Evolutionary conservation across 495 filamentous ascomycete genomes (phyloP), one percentile per base, ranked within the genome.

Genomic region (Penicillium salamii): DNA sequence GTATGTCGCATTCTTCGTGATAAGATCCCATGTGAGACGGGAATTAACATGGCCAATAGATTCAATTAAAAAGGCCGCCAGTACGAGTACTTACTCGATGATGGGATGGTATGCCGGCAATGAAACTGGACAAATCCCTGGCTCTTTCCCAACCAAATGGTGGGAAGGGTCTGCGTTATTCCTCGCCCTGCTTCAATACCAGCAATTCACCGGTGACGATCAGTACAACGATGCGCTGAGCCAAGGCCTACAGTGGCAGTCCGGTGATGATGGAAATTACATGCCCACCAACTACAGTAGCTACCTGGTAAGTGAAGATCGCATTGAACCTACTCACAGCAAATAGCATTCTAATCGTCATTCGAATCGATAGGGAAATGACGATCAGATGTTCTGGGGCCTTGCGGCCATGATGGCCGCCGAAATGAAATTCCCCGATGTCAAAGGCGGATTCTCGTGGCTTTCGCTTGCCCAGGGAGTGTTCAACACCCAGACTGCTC

Each of bases 391-490:
- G 41, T 80, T 80, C 62, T 82, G 79, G 79, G 78, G 70, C n/a
- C 59, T 76, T 50, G 74, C 77, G 6, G 79, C 76, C 32, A 76
- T 82, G 69, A 68, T 69, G n/a, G 78, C 78, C 20, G 78, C 78
- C 21, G 79, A 82, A 51, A 52, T 67, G 35, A 68, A 73, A 20
- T 77, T 76, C 50, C 68, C 77, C 50, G 71, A 77, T 24, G 57
- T 57, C 31, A 19, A 42, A 0, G 69, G 78, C 46, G 55, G 81
- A 54, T 83, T 79, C 20, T 84, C 84, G 50, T 90, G 83, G 85
- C 73, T 88, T 37, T 78, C 82, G 5, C 77, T 92, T 1, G 88
- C 86, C 8, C 87, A 91, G 72, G 85, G 80, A 43, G 87, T 88
- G 9, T 90, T 88, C 71, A 87, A 90, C 57, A 77, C 79, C 9